Percentiles rank a stretch among this genome's conserved stretches.
Evolutionary conservation across 202 grass and related monocot species (phyloP).

Genomic region (Carex arenaria): DNA sequence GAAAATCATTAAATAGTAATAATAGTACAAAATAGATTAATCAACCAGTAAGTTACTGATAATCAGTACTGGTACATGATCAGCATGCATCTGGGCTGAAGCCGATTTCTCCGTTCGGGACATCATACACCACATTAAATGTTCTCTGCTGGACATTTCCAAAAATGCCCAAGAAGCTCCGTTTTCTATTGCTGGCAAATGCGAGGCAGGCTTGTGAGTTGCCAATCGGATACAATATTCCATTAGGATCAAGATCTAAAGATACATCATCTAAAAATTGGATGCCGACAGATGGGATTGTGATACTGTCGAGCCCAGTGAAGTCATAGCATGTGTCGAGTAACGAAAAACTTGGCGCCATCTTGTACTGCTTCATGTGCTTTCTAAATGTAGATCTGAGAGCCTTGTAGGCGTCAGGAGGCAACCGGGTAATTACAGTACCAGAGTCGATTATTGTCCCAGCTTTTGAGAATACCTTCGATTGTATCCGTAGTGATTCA

Average conservation of each 20-base stretch:
- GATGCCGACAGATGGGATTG: constrained; percentile 53
- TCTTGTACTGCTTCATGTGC: constrained; percentile 35
- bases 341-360: constrained; percentile 27
- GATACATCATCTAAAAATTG: constrained; percentile 33
- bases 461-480: constrained; percentile 36
- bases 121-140: constrained; percentile 55
- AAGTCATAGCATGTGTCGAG: constrained; percentile 91
- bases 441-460: constrained; percentile 82
- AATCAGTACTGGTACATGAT: neutral
- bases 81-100: constrained; percentile 42
- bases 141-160: constrained; percentile 56
- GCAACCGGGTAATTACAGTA: constrained; percentile 68
- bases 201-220: constrained; percentile 47
- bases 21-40: too few species aligned
- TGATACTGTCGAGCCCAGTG: constrained; percentile 25
- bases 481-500: constrained; percentile 24
- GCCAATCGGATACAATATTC: constrained; percentile 37
- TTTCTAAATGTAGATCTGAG: constrained; percentile 48
- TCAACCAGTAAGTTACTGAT: neutral
- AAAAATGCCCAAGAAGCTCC: constrained; percentile 36
- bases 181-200: constrained; percentile 40
- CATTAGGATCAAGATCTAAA: constrained; percentile 29
- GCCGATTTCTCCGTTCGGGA: constrained; percentile 4
- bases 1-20: too few species aligned
- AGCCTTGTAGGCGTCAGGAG: constrained; percentile 51